A percentile compares a stretch with the other conserved stretches of the same genome.
Conservation (phyloP, 2,329 filamentous ascomycete genomes). For the Capronia epimyces region DNA sequence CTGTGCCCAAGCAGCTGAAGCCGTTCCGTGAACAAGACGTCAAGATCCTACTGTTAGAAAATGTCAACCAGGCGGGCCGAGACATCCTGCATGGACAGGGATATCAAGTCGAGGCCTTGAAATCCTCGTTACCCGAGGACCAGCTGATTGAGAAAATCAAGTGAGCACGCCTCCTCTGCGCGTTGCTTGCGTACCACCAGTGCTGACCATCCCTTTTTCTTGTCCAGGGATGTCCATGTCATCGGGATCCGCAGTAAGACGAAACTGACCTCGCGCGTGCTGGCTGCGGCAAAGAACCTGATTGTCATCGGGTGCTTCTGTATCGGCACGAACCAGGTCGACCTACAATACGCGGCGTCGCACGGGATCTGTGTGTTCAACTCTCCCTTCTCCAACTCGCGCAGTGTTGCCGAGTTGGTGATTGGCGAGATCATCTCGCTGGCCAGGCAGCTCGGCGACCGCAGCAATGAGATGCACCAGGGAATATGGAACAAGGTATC, state of each 20-base stretch:
- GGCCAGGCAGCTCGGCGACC: constrained; percentile 86
- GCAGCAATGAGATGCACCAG: constrained; percentile 87
- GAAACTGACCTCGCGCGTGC: constrained; percentile 78
- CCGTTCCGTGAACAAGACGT: constrained; percentile 94
- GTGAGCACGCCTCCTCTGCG: constrained; percentile 41
- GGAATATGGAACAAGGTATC: constrained; percentile 99
- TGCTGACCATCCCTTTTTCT: constrained; percentile 13
- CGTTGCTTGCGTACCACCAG: background rate
- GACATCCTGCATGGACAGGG: constrained; percentile 79
- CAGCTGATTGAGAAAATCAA: constrained; percentile 95
- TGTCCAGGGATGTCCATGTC: constrained; percentile 77
- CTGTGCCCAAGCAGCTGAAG: constrained; percentile 69
- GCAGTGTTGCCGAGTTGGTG: constrained; percentile 92
- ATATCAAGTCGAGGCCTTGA: constrained; percentile 91
- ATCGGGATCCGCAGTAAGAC: constrained; percentile 98
- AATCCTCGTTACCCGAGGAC: constrained; percentile 83
- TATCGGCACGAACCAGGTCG: constrained; percentile 94
- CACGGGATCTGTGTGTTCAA: constrained; percentile 97
- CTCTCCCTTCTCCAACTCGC: constrained; percentile 95
- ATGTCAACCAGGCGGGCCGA: constrained; percentile 85
- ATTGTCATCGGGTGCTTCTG: constrained; percentile 98
- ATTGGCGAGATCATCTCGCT: constrained; percentile 90
- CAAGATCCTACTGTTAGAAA: constrained; percentile 92
- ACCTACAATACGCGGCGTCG: constrained; percentile 73
- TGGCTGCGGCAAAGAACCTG: constrained; percentile 85